Base-by-base conservation (phyloP, 345 rosid species). In the rapeseed (Brassica napus) region DNA sequence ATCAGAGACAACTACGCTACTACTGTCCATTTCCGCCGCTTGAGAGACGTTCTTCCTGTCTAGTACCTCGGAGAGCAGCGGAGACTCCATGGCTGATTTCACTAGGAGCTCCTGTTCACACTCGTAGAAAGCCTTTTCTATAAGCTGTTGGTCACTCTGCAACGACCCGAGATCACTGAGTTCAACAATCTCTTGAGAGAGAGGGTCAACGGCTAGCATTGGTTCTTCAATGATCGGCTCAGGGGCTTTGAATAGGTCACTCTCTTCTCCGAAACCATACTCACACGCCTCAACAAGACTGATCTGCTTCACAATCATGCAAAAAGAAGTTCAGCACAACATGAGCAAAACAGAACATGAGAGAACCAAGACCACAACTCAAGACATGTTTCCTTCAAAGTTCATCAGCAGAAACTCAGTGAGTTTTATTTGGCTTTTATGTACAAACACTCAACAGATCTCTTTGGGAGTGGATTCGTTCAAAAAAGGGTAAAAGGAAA, bases 211-310 rank as follows among this genome's bases (percentile, higher is more conserved):
- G 54, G 85, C 84, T 72, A 80, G 55, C 12, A 84, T 68, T 65
- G 91, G 87, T 73, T 90, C 93, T 84, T 91, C 98, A 1, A 90
- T 88, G 37, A 90, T 52, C 57, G 57, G 89, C 72, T 90, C 92
- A 2, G 97, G 97, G 68, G 98, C 91, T 83, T 88, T 88, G 87
- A 95, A 95, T 63, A 95, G 73, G 82, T 93, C 98, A 58, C 93
- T 89, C 81, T 85, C 99, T 61, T 84, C 94, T 79, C 92, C 97
- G 21, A 91, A 80, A 83, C 92, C 91, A 85, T 88, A 93, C 78
- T 95, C 98, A 34, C 86, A 79, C 21, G 77, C 60, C 79, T 69
- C 85, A 39, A 79, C 72, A 75, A 81, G 72, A 76, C 84, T 79
- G 82, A 74, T 85, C 91, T 86, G 77, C 75, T 42, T 72, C 68